Evolutionary conservation across 805 yeast genomes (phyloP).

Genomic region (Saccharomycopsis oosterbeekiorum): DNA sequence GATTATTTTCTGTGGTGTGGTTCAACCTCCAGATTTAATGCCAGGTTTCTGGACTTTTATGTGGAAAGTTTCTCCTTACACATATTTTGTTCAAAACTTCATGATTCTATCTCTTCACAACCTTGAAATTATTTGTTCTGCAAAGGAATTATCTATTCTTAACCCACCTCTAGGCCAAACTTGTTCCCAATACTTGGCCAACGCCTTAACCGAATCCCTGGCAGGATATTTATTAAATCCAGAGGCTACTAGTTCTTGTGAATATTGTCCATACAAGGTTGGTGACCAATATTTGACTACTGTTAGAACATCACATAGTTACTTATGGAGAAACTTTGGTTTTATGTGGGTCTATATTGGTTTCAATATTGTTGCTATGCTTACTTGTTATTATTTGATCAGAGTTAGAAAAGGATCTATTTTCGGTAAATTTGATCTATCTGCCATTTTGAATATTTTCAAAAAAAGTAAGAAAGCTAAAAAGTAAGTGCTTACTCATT

Average conservation of each 20-base stretch:
- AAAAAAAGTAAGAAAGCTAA: background rate
- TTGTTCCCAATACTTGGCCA: constrained; percentile 45
- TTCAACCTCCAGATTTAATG: constrained; percentile 37
- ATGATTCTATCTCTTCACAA: constrained; percentile 40
- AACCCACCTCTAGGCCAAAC: constrained; percentile 52
- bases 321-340: constrained; percentile 62
- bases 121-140: constrained; percentile 39
- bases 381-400: constrained; percentile 27
- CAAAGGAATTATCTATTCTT: constrained; percentile 38
- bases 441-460: background rate
- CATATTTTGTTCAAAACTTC: constrained; percentile 56
- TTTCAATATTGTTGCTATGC: constrained; percentile 41
- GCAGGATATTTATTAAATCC: constrained; percentile 55
- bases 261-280: constrained; percentile 35
- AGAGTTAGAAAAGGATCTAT: constrained; percentile 18
- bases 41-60: constrained; percentile 83
- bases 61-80: constrained; percentile 66
- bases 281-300: constrained; percentile 40
- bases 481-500: background rate
- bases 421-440: background rate
- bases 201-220: constrained; percentile 9
- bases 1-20: constrained; percentile 61
- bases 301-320: constrained; percentile 34
- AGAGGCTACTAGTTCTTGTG: constrained; percentile 37
- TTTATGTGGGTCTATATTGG: constrained; percentile 46